Conservation (phyloP, 2,329 filamentous ascomycete genomes). For the Fusarium paranaense region DNA sequence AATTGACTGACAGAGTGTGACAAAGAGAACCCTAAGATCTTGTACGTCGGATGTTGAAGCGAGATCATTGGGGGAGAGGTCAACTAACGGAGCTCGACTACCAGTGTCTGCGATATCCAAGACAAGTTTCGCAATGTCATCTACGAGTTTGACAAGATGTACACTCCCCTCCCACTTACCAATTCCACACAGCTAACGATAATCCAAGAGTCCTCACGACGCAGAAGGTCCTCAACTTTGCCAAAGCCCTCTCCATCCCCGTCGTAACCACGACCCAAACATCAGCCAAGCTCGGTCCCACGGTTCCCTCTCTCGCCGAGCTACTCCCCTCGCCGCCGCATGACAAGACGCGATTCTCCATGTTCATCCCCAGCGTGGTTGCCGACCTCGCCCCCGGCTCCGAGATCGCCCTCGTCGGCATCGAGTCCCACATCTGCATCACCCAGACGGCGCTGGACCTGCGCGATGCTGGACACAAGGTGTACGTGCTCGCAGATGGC, state of each 20-base stretch:
- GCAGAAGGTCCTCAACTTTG: slow-evolving; percentile 75
- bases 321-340: slow-evolving; percentile 67
- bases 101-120: slow-evolving; percentile 92
- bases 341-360: slow-evolving; percentile 93
- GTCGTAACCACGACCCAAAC: slow-evolving; percentile 90
- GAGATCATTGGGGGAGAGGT: neutral
- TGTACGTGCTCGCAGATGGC: slow-evolving; percentile 89
- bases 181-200: slow-evolving; percentile 3
- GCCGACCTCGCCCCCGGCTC: slow-evolving; percentile 51
- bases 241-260: slow-evolving; percentile 76
- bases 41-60: slow-evolving; percentile 51
- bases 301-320: slow-evolving; percentile 76
- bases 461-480: slow-evolving; percentile 77
- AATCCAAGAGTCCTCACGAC: slow-evolving; percentile 68
- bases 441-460: slow-evolving; percentile 92
- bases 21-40: slow-evolving; percentile 61
- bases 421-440: slow-evolving; percentile 94
- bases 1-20: neutral
- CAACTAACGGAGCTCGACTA: neutral
- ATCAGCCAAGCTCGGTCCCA: slow-evolving; percentile 80
- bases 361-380: slow-evolving; percentile 79
- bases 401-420: slow-evolving; percentile 84
- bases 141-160: slow-evolving; percentile 87
- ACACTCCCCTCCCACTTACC: slow-evolving; percentile 47
- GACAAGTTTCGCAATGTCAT: slow-evolving; percentile 91